phyloP scores from a whole-genome alignment of 2,329 filamentous ascomycete species.

The Pseudogymnoascus sp. region DNA sequence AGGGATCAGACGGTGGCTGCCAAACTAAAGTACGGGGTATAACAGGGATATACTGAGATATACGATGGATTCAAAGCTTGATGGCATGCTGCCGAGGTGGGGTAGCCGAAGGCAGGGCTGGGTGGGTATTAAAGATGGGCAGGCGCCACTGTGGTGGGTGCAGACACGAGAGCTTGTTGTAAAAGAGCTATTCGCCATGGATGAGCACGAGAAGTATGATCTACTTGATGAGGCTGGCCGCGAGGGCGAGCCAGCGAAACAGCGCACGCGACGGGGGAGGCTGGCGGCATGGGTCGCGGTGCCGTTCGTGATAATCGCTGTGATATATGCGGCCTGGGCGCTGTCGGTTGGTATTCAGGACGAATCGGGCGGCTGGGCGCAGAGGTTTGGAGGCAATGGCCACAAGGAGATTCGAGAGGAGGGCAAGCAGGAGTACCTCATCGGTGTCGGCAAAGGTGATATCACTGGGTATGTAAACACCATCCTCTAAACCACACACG shows the following conservation, averaged over 20 bases:
- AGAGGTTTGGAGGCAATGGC: background rate
- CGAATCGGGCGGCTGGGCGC: background rate
- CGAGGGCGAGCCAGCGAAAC: background rate
- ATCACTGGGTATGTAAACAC: slow-evolving; percentile 52
- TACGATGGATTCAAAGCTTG: slow-evolving; percentile 1
- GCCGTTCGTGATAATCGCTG: background rate
- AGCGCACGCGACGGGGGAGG: background rate
- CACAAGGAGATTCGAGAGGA: slow-evolving; percentile 9
- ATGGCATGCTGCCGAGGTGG: background rate
- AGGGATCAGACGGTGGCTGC: background rate
- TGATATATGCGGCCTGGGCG: slow-evolving; percentile 9
- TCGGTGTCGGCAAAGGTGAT: slow-evolving; percentile 64
- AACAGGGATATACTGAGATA: background rate
- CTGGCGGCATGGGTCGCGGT: background rate
- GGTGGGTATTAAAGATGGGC: slow-evolving; percentile 7
- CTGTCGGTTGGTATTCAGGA: background rate
- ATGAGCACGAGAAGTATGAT: slow-evolving; percentile 2
- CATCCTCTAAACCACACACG: background rate
- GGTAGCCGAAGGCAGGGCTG: slow-evolving; percentile 4
- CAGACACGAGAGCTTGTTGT: slow-evolving; percentile 2
- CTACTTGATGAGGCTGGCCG: background rate
- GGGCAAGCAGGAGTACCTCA: slow-evolving; percentile 40
- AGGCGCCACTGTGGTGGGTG: slow-evolving; percentile 7
- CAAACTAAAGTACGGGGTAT: background rate
- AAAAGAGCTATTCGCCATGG: slow-evolving; percentile 6